Base-by-base conservation (phyloP, 2,329 filamentous ascomycete genomes). In the Alternaria panax region DNA sequence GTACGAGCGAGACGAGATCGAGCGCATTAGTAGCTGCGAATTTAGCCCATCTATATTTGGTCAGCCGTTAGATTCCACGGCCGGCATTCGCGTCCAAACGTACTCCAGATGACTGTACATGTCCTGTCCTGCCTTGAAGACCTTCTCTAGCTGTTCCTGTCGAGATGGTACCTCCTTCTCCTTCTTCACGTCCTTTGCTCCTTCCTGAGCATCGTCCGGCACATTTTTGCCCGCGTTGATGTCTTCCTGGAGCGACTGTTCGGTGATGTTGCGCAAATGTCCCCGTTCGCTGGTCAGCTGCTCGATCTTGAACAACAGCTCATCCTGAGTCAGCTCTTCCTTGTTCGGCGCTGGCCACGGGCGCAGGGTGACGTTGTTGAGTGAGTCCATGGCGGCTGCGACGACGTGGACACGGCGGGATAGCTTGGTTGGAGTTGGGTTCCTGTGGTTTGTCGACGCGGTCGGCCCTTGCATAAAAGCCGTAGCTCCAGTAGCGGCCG, bases 251-350 rank as follows among this genome's bases (percentile, higher is more conserved):
- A 98, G 81, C 42, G 87, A 85, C 51, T 88, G 85, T 76, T 96
- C 91, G 50, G 88, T 92, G 64, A 98, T 84, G 68, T 89, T 84
- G 59, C 92, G 89, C 75, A 98, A 96, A 24, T 92, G 91, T 14
- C 92, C 92, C 60, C 91, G 89, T 71, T 96, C 89, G 42, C 82
- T 79, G 67, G 93, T 91, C 71, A 97, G 90, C 66, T 93, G 92
- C 58, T 85, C 82, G 67, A 97, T 92, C 67, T 94, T 90, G 46
- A 90, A 86, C 57, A 86, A 83, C n/a, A 97, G 43, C 16, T 74
- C 73, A 20, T 70, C 64, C 50, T 83, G 46, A 84, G 85, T 73
- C 81, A 86, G 79, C 82, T 85, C 70, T 80, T 83, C 65, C 71
- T 76, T 72, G 82, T 81, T 57, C 66, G 63, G 70, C 64, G 83